Percentiles rank a stretch among this genome's conserved stretches.
Conservation (phyloP, 108 stramenopile genomes). For the Pelagomonas calceolata region DNA sequence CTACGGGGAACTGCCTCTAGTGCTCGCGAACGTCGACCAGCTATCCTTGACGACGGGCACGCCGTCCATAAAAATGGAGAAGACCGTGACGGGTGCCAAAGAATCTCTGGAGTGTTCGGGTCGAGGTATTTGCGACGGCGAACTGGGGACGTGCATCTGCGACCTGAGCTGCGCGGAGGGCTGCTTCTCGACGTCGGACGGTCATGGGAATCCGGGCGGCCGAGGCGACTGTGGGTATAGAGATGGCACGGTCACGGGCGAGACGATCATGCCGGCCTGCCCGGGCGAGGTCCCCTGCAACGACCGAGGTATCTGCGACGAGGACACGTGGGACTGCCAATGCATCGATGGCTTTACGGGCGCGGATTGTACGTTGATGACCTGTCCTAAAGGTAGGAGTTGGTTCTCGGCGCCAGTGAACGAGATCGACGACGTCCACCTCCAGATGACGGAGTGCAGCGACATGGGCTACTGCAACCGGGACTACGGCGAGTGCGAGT, state of each 20-base stretch:
- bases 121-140: slow-evolving; percentile 42
- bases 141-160: slow-evolving; percentile 26
- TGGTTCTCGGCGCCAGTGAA: slow-evolving; percentile 39
- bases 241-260: too few relatives aligned
- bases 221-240: slow-evolving; percentile 48
- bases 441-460: slow-evolving; percentile 44
- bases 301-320: slow-evolving; percentile 40
- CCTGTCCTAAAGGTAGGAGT: slow-evolving; percentile 42
- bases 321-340: slow-evolving; percentile 43
- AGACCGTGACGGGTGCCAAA: slow-evolving; percentile 41
- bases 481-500: slow-evolving; percentile 44
- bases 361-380: slow-evolving; percentile 56
- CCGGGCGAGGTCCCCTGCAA: slow-evolving; percentile 36
- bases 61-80: slow-evolving; percentile 33
- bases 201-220: slow-evolving; percentile 30
- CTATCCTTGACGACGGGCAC: slow-evolving; percentile 36
- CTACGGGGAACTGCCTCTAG: slow-evolving; percentile 41
- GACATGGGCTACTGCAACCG: slow-evolving; percentile 55
- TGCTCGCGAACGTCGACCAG: slow-evolving; percentile 31
- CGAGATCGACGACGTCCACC: slow-evolving; percentile 42
- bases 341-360: slow-evolving; percentile 55
- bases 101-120: slow-evolving; percentile 47
- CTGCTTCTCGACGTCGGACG: slow-evolving; percentile 26
- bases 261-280: too few relatives aligned
- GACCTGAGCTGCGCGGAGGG: too few relatives aligned